A percentile compares a stretch with the other conserved stretches of the same genome.
Conservation (phyloP, 73 alveolate species). For the Uronychia binucleata region DNA sequence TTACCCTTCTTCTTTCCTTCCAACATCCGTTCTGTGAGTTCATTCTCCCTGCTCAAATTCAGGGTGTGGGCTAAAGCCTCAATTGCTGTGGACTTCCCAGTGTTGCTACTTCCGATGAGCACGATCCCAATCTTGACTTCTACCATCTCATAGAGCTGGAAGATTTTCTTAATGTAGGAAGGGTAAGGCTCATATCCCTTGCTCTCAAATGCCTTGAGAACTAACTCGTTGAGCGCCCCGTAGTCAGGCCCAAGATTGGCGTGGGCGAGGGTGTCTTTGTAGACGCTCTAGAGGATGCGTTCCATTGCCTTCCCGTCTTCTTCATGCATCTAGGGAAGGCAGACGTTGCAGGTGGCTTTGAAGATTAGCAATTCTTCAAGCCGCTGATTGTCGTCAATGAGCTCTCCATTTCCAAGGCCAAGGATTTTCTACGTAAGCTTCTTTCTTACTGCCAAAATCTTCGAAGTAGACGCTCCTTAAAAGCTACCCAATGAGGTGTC, state of each 20-base stretch:
- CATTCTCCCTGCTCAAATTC: not conserved
- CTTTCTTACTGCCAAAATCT: not conserved
- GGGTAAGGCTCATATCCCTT: not conserved
- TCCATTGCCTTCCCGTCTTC: not conserved
- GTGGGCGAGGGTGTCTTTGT: not conserved
- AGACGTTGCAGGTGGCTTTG: not conserved
- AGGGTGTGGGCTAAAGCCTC: not conserved
- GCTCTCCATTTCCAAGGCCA: not conserved
- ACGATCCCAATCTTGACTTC: not conserved
- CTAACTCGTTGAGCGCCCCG: not conserved
- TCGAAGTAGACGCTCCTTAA: no score
- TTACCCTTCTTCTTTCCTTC: not conserved
- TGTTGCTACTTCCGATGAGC: not conserved
- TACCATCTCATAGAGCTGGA: not conserved
- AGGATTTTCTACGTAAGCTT: not conserved
- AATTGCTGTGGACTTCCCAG: not conserved
- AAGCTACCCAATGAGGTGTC: no score
- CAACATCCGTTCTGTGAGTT: not conserved
- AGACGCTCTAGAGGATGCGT: not conserved
- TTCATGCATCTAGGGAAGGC: not conserved
- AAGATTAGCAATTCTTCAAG: not conserved
- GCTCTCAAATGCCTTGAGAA: not conserved
- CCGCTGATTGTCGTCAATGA: not conserved
- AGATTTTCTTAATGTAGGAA: not conserved
- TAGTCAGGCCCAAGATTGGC: not conserved